Evolutionary conservation across 805 yeast species (phyloP), one percentile per base, ranked within the genome.

Genomic region (Sungouiozyma ichnusensis): DNA sequence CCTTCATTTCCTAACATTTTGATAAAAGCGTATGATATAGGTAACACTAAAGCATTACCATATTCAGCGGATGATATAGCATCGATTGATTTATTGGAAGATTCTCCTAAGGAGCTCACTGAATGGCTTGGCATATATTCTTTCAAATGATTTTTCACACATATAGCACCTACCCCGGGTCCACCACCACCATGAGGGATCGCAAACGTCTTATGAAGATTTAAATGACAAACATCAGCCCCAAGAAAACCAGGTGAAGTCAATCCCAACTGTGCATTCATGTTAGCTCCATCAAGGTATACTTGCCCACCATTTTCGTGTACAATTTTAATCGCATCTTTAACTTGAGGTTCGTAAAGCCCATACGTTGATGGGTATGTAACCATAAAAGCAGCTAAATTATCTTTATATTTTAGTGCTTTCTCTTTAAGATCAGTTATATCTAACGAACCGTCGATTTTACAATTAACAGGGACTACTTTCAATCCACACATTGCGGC

Each of bases 151-250:
- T 72, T 67, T 51, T 79, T 81, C 44, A 90, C 97, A 72, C 97
- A 86, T 49, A 92, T 92, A 40, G 97, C 97, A 16, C 97, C 98
- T 55, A 87, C 94, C 59, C 97, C 98, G 35, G 98, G 98, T 35
- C 98, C 98, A 61, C 98, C 98, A 60, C 98, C 98, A 58, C 98
- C 98, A 58, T 92, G 98, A 42, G 96, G 94, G 57, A 92, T 86
- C 37, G 97, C 87, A 71, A 92, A 92, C 1, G 98, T 92, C 68
- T 92, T 92, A 71, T 92, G 98, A 60, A 92, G 72, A 63, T 92
- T 92, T 68, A 92, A 74, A 58, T 92, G 98, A 64, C 98, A 92
- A 35, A 92, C 97, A 66, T 92, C 98, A 11, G 97, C 97, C 41
- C 97, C 97, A 52, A 92, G 69, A 58, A 87, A 97, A 44, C 97